Percentiles rank a stretch among this genome's conserved stretches.
Conservation (phyloP, 2,329 filamentous ascomycete genomes). For the Rutstroemia sp. region DNA sequence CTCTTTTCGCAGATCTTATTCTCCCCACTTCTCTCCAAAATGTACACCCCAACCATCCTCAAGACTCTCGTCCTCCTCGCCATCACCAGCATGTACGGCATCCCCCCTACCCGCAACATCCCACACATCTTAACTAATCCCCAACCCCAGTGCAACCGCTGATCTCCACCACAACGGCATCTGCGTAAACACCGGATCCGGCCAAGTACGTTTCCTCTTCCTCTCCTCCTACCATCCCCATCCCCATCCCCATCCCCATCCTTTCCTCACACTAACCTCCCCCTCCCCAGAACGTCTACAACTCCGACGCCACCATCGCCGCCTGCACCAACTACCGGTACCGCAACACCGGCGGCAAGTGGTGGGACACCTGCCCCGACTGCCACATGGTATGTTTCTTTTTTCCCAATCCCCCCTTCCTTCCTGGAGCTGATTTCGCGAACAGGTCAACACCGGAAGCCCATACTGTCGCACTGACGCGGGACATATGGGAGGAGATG, state of each 20-base stretch:
- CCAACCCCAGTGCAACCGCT: neutral
- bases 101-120: neutral
- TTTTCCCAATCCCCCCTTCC: no score
- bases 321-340: neutral
- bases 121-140: neutral
- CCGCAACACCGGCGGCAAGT: neutral
- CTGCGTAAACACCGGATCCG: neutral
- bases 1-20: neutral
- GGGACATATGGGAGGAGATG: neutral
- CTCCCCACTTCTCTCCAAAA: neutral
- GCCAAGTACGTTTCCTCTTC: neutral
- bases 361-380: slow-evolving; percentile 1
- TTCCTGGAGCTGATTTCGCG: no score
- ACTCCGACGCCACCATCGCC: neutral
- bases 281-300: neutral
- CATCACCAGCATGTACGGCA: neutral
- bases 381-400: neutral
- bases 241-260: no score
- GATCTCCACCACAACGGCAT: neutral
- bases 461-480: neutral
- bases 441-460: neutral
- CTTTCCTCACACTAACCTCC: neutral
- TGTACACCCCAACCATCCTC: neutral
- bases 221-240: neutral
- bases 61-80: slow-evolving; percentile 1